These are phyloP conservation scores for Sphagnum tenellum DNA, from an alignment of 225 moss, liverwort and hornwort genomes.

Conservation along the genomic window DNA sequence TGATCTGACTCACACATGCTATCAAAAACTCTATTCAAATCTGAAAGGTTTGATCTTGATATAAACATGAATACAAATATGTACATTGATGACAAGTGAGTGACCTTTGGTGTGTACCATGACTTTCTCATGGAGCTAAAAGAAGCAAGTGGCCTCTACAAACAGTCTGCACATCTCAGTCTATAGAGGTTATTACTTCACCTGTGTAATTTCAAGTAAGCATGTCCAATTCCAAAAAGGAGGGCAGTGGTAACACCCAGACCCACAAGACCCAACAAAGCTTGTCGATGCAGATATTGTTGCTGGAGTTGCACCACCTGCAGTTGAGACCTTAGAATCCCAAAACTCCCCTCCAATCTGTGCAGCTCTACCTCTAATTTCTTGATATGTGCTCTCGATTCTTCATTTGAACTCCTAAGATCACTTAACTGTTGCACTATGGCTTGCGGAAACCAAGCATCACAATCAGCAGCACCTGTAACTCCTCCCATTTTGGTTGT, in stretches of 20 bases:
- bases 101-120: too few relatives aligned
- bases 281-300: slow-evolving; percentile 10
- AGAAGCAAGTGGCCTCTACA: too few relatives aligned
- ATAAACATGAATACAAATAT: too few relatives aligned
- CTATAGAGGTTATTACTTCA: too few relatives aligned
- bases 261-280: slow-evolving; percentile 30
- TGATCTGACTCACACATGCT: too few relatives aligned
- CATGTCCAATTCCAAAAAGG: slow-evolving; percentile 29
- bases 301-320: slow-evolving; percentile 3
- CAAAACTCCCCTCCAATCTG: slow-evolving; percentile 32
- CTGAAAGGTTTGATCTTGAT: too few relatives aligned
- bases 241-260: slow-evolving; percentile 32
- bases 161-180: too few relatives aligned
- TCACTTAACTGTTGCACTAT: slow-evolving; percentile 28
- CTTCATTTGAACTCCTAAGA: slow-evolving; percentile 32
- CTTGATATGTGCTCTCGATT: slow-evolving; percentile 26
- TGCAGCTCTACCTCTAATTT: slow-evolving; percentile 34
- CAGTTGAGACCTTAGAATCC: slow-evolving; percentile 17
- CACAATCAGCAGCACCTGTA: too few relatives aligned
- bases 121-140: too few relatives aligned
- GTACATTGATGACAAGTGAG: too few relatives aligned
- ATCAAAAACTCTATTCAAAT: too few relatives aligned
- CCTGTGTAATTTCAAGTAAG: slow-evolving; percentile 10
- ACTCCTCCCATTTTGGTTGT: too few relatives aligned
- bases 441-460: slow-evolving; percentile 19